Evolutionary conservation across 2,329 filamentous ascomycete genomes (phyloP), one percentile per base, ranked within the genome.

Genomic region (Hymenoscyphus scutula): DNA sequence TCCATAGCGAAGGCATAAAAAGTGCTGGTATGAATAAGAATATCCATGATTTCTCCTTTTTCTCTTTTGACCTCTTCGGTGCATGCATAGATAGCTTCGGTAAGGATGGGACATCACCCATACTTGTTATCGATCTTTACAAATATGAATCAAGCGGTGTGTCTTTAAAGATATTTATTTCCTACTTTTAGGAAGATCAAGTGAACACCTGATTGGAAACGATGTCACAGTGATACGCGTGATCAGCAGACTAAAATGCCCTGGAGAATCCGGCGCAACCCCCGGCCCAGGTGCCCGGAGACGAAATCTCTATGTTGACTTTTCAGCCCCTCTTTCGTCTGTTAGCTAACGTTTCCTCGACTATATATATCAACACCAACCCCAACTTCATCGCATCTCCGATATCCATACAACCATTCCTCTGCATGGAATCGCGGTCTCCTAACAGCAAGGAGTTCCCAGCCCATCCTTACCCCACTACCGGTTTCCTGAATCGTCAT

Each of bases 21-120:
- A 59, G 29, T 30, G 19, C 30, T 37, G 34, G 17, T 53, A 59
- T 56, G 17, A 45, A 45, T 45, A n/a, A 45, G 54, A 56, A 56
- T 56, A 56, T 56, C 54, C 54, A 23, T 15, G 17, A 37, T n/a
- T 17, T 23, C 13, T 56, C 11, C 25, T 37, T 19, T 13, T 19
- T 45, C 11, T 45, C 15, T 19, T 17, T 34, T 30, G 29, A 11
- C 32, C 32, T 34, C 10, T 8, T 34, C 3, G 32, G 32, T 34
- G 32, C 15, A 4, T 34, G 32, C 32, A 34, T 34, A n/a, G n/a
- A n/a, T n/a, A n/a, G n/a, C n/a, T n/a, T n/a, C n/a, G n/a, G n/a
- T n/a, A n/a, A n/a, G n/a, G n/a, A n/a, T n/a, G n/a, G n/a, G n/a
- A n/a, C n/a, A n/a, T n/a, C n/a, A n/a, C n/a, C n/a, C n/a, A n/a